Evolutionary conservation across 2,329 filamentous ascomycete genomes (phyloP).

Genomic region (Xylaria polymorpha): DNA sequence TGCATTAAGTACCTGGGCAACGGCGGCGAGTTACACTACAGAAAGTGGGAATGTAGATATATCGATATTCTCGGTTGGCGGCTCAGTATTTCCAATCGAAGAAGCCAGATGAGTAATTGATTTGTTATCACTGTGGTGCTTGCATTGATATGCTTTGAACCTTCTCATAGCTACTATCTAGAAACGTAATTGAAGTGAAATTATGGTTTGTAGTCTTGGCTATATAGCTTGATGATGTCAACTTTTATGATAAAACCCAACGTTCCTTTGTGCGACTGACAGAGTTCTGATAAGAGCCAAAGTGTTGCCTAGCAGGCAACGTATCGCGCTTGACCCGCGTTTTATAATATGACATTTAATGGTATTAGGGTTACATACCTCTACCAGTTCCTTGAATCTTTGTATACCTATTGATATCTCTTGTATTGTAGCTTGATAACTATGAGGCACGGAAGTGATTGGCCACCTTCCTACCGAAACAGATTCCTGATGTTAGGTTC

Average conservation of each 20-base stretch:
- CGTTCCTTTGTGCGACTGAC: neutral
- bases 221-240: neutral
- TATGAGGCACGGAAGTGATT: neutral
- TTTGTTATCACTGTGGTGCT: neutral
- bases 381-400: neutral
- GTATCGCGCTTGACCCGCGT: neutral
- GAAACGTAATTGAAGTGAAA: neutral
- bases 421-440: neutral
- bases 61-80: neutral
- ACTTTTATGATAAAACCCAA: neutral
- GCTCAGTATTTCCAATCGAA: too few species aligned
- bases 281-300: neutral
- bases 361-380: too few species aligned
- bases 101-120: neutral
- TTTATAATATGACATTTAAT: neutral
- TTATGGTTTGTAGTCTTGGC: neutral
- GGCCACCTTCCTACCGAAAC: neutral
- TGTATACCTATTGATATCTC: neutral
- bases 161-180: too few species aligned
- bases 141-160: neutral
- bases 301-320: neutral
- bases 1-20: neutral
- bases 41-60: neutral
- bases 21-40: constrained; percentile 6
- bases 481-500: neutral